Evolutionary conservation across 164 flowering plant genomes (phyloP).

Genomic region (Macadamia integrifolia): DNA sequence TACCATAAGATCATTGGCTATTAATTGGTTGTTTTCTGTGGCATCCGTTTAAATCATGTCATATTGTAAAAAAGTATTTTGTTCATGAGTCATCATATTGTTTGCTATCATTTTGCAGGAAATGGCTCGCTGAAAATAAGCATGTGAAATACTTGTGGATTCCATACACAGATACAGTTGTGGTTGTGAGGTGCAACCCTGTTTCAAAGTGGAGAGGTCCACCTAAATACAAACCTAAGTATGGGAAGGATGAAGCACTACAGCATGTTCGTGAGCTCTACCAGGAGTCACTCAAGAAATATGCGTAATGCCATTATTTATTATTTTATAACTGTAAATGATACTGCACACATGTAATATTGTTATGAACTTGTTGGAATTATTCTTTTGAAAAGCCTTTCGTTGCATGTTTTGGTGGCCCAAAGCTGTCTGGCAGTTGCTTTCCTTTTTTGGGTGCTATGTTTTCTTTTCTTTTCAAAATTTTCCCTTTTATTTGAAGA

Average conservation of each 20-base stretch:
- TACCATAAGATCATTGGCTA: neutral
- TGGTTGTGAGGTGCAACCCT: conserved; percentile 93
- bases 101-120: conserved; percentile 41
- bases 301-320: conserved; percentile 40
- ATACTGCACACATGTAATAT: neutral
- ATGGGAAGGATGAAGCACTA: conserved; percentile 75
- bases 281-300: conserved; percentile 50
- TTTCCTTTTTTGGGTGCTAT: too few relatives aligned
- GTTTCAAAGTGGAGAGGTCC: conserved; percentile 79
- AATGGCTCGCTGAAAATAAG: conserved; percentile 83
- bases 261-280: conserved; percentile 83
- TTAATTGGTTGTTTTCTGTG: neutral
- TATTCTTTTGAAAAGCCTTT: too few relatives aligned
- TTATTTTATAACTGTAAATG: neutral
- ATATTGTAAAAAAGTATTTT: neutral
- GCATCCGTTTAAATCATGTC: neutral
- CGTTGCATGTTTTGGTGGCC: too few relatives aligned
- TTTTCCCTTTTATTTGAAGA: too few relatives aligned
- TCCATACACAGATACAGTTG: conserved; percentile 91
- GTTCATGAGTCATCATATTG: neutral
- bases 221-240: conserved; percentile 79
- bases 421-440: too few relatives aligned
- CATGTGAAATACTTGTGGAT: conserved; percentile 92
- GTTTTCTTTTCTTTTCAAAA: too few relatives aligned
- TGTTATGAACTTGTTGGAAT: conserved; percentile 1